Conservation (phyloP, 1,139 yeast genomes). For the Pneumocystis canis region DNA sequence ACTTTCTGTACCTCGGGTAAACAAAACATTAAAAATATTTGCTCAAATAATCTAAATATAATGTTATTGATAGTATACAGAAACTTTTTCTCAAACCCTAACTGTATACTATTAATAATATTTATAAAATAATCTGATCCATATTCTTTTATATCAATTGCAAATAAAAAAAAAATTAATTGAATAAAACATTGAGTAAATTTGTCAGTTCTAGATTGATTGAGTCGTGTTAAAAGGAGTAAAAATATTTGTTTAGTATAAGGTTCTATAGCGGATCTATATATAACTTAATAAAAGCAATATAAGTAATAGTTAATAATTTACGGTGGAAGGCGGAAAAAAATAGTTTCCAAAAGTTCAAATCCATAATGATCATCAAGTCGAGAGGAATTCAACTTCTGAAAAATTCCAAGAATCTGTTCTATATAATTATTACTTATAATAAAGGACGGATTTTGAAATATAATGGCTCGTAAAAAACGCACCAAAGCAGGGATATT, state of each 20-base stretch:
- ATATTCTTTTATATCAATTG: conserved; percentile 28
- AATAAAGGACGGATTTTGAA: conserved; percentile 39
- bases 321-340: conserved; percentile 41
- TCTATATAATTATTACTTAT: conserved; percentile 29
- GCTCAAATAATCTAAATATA: conserved; percentile 39
- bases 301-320: not conserved
- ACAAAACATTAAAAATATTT: conserved; percentile 47
- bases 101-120: conserved; percentile 50
- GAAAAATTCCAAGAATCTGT: conserved; percentile 92
- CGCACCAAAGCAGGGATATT: conserved; percentile 87
- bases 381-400: conserved; percentile 74
- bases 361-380: conserved; percentile 70
- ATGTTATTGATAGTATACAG: conserved; percentile 16
- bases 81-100: conserved; percentile 13
- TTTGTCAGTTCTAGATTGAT: conserved; percentile 67
- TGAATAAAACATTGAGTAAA: conserved; percentile 45
- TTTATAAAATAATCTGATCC: conserved; percentile 41
- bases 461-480: conserved; percentile 55
- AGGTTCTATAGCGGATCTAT: conserved; percentile 29
- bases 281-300: not conserved
- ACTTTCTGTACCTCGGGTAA: conserved; percentile 53
- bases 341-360: conserved; percentile 60
- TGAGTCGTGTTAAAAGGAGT: conserved; percentile 63
- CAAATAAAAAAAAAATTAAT: conserved; percentile 51
- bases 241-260: conserved; percentile 60